phyloP scores from a whole-genome alignment of 495 filamentous ascomycete genomes.

The Hypoxylon intermedium region DNA sequence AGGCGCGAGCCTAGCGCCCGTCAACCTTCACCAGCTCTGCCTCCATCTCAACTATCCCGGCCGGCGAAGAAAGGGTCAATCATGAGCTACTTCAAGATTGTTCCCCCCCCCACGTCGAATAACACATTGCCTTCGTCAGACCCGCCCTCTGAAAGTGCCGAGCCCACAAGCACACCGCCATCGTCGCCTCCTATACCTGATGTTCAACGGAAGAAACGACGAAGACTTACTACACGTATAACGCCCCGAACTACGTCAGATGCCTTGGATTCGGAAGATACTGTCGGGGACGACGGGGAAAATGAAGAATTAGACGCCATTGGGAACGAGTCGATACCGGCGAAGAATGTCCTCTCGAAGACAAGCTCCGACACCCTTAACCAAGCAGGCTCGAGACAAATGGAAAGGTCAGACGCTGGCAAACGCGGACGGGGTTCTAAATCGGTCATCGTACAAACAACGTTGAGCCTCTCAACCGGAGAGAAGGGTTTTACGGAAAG shows the following conservation, averaged over 20 bases:
- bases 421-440: slow-evolving; percentile 21
- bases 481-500: slow-evolving; percentile 53
- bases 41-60: slow-evolving; percentile 5
- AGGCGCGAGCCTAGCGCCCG: background rate
- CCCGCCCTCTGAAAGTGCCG: slow-evolving; percentile 15
- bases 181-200: slow-evolving; percentile 36
- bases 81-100: slow-evolving; percentile 51
- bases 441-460: slow-evolving; percentile 51
- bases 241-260: slow-evolving; percentile 14
- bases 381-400: background rate
- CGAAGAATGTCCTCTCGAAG: slow-evolving; percentile 6
- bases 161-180: slow-evolving; percentile 37
- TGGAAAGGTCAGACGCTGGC: background rate
- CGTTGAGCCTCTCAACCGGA: slow-evolving; percentile 47
- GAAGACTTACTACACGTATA: slow-evolving; percentile 48
- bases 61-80: slow-evolving; percentile 48
- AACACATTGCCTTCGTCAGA: slow-evolving; percentile 18
- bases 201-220: slow-evolving; percentile 32
- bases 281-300: background rate
- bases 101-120: slow-evolving; percentile 26
- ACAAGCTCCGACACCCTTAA: slow-evolving; percentile 9
- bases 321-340: background rate
- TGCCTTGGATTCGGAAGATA: background rate
- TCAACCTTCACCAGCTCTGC: slow-evolving; percentile 15
- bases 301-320: background rate